phyloP scores from a whole-genome alignment of 768 basidiomycete species.

The Grammothele lineata region DNA sequence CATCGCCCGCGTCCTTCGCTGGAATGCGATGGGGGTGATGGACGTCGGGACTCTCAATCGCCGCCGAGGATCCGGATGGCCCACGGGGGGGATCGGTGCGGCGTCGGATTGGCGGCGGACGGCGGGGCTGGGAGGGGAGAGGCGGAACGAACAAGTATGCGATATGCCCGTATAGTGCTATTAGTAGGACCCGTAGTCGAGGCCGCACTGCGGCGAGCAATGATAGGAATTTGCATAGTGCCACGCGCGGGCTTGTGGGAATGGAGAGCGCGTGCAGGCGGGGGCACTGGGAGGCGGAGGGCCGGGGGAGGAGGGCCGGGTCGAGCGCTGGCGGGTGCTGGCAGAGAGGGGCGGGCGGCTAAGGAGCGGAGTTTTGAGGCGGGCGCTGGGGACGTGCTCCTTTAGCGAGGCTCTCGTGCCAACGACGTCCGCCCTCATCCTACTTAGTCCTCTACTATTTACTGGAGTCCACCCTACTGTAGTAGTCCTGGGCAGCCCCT shows the following conservation, averaged over 20 bases:
- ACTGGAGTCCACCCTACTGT: conserved; percentile 49
- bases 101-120: conserved; percentile 2
- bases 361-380: conserved; percentile 28
- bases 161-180: too few relatives aligned
- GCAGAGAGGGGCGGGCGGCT: conserved; percentile 13
- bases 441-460: conserved; percentile 50
- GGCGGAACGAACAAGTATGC: not conserved
- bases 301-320: not conserved
- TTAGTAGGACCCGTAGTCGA: too few relatives aligned
- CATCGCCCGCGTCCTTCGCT: not conserved
- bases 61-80: conserved; percentile 14
- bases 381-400: conserved; percentile 2
- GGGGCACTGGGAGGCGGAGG: not conserved
- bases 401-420: conserved; percentile 26
- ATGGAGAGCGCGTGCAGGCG: too few relatives aligned
- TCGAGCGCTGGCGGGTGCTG: too few relatives aligned
- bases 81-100: not conserved
- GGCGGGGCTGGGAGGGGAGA: not conserved
- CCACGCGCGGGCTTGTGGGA: too few relatives aligned
- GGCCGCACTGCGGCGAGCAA: too few relatives aligned
- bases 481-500: conserved; percentile 47
- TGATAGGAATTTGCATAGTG: too few relatives aligned
- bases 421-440: conserved; percentile 37
- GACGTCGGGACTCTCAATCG: conserved; percentile 14
- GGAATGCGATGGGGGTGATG: conserved; percentile 16